Evolutionary conservation across 371 early-diverging fungal genomes (phyloP).

Genomic region (Thermomucor indicae-seudaticae): DNA sequence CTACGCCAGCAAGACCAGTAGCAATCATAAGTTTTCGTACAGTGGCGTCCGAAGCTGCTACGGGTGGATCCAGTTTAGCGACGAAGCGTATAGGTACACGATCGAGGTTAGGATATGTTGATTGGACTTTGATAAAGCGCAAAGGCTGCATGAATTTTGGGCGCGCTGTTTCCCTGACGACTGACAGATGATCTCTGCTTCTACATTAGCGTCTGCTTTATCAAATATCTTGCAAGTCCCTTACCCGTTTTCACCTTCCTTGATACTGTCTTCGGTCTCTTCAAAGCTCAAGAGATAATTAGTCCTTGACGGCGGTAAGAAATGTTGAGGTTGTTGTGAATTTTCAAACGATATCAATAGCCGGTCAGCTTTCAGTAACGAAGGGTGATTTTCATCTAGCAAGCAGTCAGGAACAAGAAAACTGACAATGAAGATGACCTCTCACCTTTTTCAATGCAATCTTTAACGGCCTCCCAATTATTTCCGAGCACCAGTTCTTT

Average conservation of each 20-base stretch:
- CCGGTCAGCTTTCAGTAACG: constrained; percentile 11
- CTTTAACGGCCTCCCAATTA: constrained; percentile 36
- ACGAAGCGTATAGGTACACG: constrained; percentile 38
- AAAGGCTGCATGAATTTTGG: constrained; percentile 26
- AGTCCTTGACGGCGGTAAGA: constrained; percentile 21
- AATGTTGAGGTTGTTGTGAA: constrained; percentile 18
- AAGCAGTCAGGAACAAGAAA: too few relatives aligned
- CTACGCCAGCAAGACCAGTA: constrained; percentile 17
- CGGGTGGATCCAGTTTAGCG: constrained; percentile 33
- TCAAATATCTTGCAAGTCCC: neutral
- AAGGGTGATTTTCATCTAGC: constrained; percentile 11
- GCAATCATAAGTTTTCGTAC: constrained; percentile 27
- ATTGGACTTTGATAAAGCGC: constrained; percentile 24
- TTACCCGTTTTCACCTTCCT: constrained; percentile 17
- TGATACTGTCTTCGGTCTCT: constrained; percentile 26
- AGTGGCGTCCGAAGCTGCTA: constrained; percentile 27
- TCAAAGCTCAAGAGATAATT: constrained; percentile 25
- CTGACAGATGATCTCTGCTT: constrained; percentile 16
- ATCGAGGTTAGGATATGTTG: constrained; percentile 15
- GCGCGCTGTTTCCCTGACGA: constrained; percentile 22
- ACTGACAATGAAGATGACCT: too few relatives aligned
- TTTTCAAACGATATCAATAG: constrained; percentile 36
- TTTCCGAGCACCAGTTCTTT: constrained; percentile 22
- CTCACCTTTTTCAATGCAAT: constrained; percentile 35
- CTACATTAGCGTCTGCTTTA: neutral